Evolutionary conservation across 2,329 filamentous ascomycete genomes (phyloP), one percentile per base, ranked within the genome.

Genomic region (Neopestalotiopsis sp.): DNA sequence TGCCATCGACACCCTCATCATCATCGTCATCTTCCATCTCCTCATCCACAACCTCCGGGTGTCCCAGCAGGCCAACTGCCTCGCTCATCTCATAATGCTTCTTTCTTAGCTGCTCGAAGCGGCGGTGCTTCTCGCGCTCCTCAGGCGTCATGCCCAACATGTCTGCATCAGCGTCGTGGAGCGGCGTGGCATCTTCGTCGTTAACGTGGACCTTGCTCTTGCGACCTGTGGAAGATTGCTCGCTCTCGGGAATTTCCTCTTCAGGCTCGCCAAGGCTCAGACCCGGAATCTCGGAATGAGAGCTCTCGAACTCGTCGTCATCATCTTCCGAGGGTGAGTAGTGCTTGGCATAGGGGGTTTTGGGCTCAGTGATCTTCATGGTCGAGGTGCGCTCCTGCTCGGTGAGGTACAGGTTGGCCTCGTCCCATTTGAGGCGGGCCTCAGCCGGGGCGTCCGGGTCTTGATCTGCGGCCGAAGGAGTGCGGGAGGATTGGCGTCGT

Each of bases 281-380:
- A 38, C 92, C 94, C 12, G 96, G 95, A 77, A 99, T 99, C 70
- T 98, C 94, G 71, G 94, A 92, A 70, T 79, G 82, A 83, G 78
- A 77, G 81, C 79, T 87, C 14, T 45, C 28, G 4, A 92, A 90
- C 76, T 97, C 91, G 72, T 96, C 94, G 42, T 91, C 92, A 65
- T 94, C 94, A 72, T 98, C 95, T 77, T 98, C 94, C 57, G 90
- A 80, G 4, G 95, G 94, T 77, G 98, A 93, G 81, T 98, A 98
- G 77, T 94, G 94, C 77, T 92, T 92, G 45, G 94, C 96, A 79
- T 95, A 99, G 4, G 96, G 96, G 7, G 96, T 99, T 87, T 99
- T 99, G 71, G 96, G 96, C 84, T 99, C 96, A 74, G 94, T 93
- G 73, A 99, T 99, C 87, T 98, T 99, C 96, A 99, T 99, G 69